Evolutionary conservation across 225 moss, liverwort and hornwort genomes (phyloP).

Genomic region (Ulota crispa): DNA sequence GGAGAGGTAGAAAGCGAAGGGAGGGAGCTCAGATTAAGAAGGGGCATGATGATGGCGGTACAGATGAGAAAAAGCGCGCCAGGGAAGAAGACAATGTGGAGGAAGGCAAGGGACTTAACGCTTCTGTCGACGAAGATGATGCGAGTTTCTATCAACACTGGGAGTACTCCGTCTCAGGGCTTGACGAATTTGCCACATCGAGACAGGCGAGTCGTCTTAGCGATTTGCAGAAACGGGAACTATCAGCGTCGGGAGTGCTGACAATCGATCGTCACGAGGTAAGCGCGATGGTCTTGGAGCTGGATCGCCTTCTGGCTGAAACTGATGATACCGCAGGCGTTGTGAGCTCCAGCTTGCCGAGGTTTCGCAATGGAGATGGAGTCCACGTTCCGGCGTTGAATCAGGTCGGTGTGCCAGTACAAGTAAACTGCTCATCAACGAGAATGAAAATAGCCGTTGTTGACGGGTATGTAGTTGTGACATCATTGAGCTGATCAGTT

Average conservation of each 20-base stretch:
- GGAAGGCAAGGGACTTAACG: neutral
- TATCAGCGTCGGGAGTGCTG: conserved; percentile 31
- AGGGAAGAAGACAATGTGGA: conserved; percentile 11
- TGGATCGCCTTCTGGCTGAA: conserved; percentile 41
- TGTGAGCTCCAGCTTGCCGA: conserved; percentile 4
- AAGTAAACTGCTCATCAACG: neutral
- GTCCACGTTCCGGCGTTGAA: neutral
- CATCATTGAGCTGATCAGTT: neutral
- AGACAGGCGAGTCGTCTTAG: neutral
- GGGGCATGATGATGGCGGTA: conserved; percentile 11
- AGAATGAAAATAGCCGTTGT: conserved; percentile 20
- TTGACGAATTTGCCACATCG: conserved; percentile 26
- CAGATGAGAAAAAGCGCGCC: conserved; percentile 25
- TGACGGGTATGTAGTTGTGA: conserved; percentile 13
- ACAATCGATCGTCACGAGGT: conserved; percentile 28
- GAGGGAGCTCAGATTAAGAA: conserved; percentile 20
- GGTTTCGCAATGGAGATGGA: neutral
- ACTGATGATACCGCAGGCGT: neutral
- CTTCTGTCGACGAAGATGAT: conserved; percentile 19
- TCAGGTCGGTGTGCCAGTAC: conserved; percentile 14
- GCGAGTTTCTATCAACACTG: conserved; percentile 22
- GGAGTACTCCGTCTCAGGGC: conserved; percentile 33
- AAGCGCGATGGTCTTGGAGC: conserved; percentile 29
- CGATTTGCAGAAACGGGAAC: conserved; percentile 34
- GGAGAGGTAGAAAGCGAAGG: conserved; percentile 30